phyloP scores from a whole-genome alignment of 805 yeast species.

The Kazachstania taianensis region DNA sequence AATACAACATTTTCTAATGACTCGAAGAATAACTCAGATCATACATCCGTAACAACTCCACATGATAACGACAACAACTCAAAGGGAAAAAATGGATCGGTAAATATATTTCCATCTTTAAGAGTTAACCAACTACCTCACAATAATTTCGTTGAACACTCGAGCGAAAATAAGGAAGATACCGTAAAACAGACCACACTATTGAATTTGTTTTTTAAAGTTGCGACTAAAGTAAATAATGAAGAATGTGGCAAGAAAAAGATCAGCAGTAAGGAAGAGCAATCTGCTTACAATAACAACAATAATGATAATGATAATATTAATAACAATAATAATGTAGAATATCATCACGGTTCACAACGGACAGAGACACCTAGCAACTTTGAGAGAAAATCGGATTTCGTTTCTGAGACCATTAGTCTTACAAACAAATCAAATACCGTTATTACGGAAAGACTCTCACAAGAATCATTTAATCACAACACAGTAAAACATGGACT shows the following conservation, averaged over 20 bases:
- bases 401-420: slow-evolving; percentile 1
- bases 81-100: too few species aligned
- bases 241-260: background rate
- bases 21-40: background rate
- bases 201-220: slow-evolving; percentile 3
- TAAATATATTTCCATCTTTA: too few species aligned
- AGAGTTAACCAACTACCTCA: background rate
- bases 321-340: too few species aligned
- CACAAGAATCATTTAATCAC: slow-evolving; percentile 2
- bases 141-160: too few species aligned
- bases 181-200: slow-evolving; percentile 1
- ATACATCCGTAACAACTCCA: background rate
- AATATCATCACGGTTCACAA: background rate
- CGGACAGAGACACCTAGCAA: background rate
- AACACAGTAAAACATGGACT: background rate
- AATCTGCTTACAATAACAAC: background rate
- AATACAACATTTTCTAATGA: too few species aligned
- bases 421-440: slow-evolving; percentile 5
- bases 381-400: slow-evolving; percentile 3
- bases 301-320: background rate
- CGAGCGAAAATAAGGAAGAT: background rate
- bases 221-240: slow-evolving; percentile 3
- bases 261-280: background rate
- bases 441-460: slow-evolving; percentile 3
- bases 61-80: background rate